Evolutionary conservation across 345 rosid species (phyloP).

Genomic region (Lepidium sativum): DNA sequence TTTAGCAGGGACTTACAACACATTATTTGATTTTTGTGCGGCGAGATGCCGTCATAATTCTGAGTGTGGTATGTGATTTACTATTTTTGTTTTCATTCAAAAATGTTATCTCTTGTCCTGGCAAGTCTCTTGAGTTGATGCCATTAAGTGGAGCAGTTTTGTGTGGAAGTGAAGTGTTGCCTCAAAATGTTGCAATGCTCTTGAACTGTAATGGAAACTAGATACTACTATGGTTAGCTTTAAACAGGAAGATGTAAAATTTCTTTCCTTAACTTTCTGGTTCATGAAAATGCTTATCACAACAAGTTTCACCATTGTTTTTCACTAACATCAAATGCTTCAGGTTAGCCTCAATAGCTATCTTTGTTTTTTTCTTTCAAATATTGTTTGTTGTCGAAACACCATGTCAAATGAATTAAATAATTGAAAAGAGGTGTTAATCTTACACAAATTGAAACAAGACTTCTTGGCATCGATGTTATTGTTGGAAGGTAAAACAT

Average conservation of each 20-base stretch:
- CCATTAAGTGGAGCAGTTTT: too few relatives aligned
- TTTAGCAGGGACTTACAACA: too few relatives aligned
- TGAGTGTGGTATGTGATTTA: too few relatives aligned
- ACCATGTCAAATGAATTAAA: background rate
- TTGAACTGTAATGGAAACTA: background rate
- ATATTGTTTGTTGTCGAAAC: background rate
- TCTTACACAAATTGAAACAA: slow-evolving; percentile 48
- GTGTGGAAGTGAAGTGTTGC: too few relatives aligned
- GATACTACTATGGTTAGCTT: background rate
- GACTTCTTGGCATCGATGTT: slow-evolving; percentile 71
- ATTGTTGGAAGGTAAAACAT: slow-evolving; percentile 57
- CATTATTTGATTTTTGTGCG: too few relatives aligned
- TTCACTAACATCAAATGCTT: slow-evolving; percentile 64
- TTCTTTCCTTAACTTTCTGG: slow-evolving; percentile 33
- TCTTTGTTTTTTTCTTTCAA: background rate
- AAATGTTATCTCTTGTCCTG: too few relatives aligned
- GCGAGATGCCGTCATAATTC: too few relatives aligned
- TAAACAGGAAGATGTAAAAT: background rate
- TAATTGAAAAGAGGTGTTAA: slow-evolving; percentile 26
- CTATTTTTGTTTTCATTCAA: too few relatives aligned
- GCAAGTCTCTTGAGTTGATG: too few relatives aligned
- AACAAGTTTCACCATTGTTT: slow-evolving; percentile 95
- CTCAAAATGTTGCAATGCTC: too few relatives aligned
- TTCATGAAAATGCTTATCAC: slow-evolving; percentile 91
- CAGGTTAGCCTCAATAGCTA: slow-evolving; percentile 39